Percentiles rank a stretch among this genome's conserved stretches.
Evolutionary conservation across 192 early-diverging fungal genomes (phyloP).

Genomic region (Chytriomyces sp.): DNA sequence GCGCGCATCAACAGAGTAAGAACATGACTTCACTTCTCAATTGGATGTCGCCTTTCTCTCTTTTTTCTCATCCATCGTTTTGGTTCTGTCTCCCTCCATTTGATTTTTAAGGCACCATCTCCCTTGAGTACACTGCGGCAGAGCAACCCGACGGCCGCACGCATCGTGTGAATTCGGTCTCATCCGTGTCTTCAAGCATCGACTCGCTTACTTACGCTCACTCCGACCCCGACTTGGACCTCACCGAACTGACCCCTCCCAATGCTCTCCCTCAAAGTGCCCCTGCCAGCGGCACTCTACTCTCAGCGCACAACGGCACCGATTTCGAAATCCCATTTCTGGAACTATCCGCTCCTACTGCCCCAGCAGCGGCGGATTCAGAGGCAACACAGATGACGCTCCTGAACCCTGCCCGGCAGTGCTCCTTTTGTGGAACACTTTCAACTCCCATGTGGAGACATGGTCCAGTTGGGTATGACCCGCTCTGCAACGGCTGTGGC

Average conservation of each 20-base stretch:
- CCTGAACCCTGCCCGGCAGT: slow-evolving; percentile 21
- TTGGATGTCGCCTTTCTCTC: too few species aligned
- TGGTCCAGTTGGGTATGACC: slow-evolving; percentile 41
- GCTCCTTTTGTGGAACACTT: slow-evolving; percentile 38
- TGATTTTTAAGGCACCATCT: too few species aligned
- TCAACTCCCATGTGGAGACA: slow-evolving; percentile 52
- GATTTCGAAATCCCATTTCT: neutral
- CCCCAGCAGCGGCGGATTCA: neutral
- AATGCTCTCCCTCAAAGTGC: neutral
- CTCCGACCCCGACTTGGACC: too few species aligned
- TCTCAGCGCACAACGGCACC: neutral
- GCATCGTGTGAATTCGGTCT: too few species aligned
- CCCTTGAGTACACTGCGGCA: too few species aligned
- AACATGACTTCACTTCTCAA: too few species aligned
- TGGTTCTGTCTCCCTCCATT: too few species aligned
- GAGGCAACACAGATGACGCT: neutral
- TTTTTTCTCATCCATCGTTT: too few species aligned
- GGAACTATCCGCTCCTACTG: neutral
- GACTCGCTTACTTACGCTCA: too few species aligned
- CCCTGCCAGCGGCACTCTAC: neutral
- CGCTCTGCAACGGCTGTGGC: slow-evolving; percentile 53
- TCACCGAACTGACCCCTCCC: neutral
- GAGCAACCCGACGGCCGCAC: too few species aligned
- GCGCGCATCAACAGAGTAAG: too few species aligned
- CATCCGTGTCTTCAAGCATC: too few species aligned